phyloP scores from a whole-genome alignment of 1,139 yeast species.

The Tardiomyces digboiensis region DNA sequence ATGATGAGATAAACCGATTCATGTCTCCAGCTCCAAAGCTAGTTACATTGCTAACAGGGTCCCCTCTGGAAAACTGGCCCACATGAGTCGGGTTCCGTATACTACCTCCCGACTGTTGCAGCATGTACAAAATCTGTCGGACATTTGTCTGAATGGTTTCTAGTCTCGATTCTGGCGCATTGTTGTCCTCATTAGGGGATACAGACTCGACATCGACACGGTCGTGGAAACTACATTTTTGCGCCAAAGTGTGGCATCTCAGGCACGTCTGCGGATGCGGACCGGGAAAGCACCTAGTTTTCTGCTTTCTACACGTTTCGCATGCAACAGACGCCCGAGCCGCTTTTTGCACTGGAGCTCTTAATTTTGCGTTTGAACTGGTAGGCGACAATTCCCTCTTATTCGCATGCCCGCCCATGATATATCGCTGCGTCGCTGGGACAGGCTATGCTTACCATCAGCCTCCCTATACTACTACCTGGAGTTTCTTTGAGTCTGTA shows the following conservation, averaged over 20 bases:
- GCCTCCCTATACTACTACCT: too few relatives aligned
- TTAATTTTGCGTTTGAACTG: too few relatives aligned
- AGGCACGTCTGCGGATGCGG: slow-evolving; percentile 40
- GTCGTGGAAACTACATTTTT: slow-evolving; percentile 39
- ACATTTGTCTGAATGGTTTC: slow-evolving; percentile 15
- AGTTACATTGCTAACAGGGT: too few relatives aligned
- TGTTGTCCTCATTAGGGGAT: slow-evolving; percentile 11
- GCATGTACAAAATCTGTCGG: slow-evolving; percentile 16
- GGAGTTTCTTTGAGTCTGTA: too few relatives aligned
- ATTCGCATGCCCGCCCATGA: too few relatives aligned
- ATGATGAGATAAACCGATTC: slow-evolving; percentile 16
- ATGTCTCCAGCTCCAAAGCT: neutral
- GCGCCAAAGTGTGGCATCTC: slow-evolving; percentile 43
- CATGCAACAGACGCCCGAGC: slow-evolving; percentile 51
- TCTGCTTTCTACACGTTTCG: slow-evolving; percentile 47
- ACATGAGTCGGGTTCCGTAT: too few relatives aligned
- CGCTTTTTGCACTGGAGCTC: slow-evolving; percentile 20
- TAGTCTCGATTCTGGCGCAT: slow-evolving; percentile 9
- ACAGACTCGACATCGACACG: slow-evolving; percentile 9
- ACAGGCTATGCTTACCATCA: too few relatives aligned
- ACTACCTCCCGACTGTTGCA: slow-evolving; percentile 4
- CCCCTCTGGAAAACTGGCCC: too few relatives aligned
- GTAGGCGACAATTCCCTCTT: too few relatives aligned
- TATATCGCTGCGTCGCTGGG: too few relatives aligned
- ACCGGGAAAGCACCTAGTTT: slow-evolving; percentile 52